Base-by-base conservation (phyloP, 2,329 filamentous ascomycete species). In the Kalmusia sp. region DNA sequence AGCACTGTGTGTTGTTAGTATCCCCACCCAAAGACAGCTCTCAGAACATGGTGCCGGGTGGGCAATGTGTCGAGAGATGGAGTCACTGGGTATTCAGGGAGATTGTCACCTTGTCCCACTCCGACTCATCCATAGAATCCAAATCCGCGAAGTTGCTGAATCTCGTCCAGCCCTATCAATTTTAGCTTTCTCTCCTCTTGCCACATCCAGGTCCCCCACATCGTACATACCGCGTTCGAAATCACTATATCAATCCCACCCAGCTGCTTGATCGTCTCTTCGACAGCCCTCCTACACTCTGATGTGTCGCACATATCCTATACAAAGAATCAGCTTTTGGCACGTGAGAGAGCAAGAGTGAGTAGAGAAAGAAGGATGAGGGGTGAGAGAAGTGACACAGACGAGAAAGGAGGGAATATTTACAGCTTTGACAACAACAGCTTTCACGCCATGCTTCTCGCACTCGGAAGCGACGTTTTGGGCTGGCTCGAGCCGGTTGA, bases 181-280 rank as follows among this genome's bases (percentile, higher is more conserved):
- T 15, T 47, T 21, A 37, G 41, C 9, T n/a, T 22, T 24, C 19
- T 12, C 6, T 28, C 7, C 8, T 27, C 3, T 7, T 2, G n/a
- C n/a, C n/a, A 6, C 12, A 12, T 12, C 27, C 27, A 28, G 7
- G 7, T 28, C 6, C 27, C 27, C 27, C 27, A 24, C 14, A 9
- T 41, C 15, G 21, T 31, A 71, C 79, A 40, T 64, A 86, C 83
- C 15, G 88, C 89, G 71, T 95, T 95, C 2, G 88, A 89, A 64
- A 93, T 84, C 39, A 95, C 79, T 34, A 92, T 81, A 74, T 95
- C 90, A n/a, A 95, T 72, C 1, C 87, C 85, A 4, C 87, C 89
- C 58, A 91, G 79, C n/a, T 73, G 74, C 22, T 80, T 74, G 41
- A 87, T 79, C 1, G 85, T 82, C 38, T 87, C 80, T 15, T 81